Evolutionary conservation across 805 yeast species (phyloP).

Genomic region (Candida manassasensis): DNA sequence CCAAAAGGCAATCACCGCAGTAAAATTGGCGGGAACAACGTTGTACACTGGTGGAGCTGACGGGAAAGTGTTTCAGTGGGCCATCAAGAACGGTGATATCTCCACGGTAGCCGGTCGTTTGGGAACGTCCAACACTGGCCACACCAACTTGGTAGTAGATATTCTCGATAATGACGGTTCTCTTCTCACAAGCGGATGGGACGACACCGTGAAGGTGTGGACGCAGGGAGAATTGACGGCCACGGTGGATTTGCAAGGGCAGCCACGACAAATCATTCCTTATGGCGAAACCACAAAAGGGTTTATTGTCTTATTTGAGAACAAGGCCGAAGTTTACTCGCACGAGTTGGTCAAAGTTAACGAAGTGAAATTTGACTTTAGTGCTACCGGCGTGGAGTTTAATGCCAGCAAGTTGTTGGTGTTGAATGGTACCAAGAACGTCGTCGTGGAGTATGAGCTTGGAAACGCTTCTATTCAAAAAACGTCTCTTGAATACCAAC

Average conservation of each 20-base stretch:
- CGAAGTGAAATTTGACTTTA: slow-evolving; percentile 17
- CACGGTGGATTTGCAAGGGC: slow-evolving; percentile 18
- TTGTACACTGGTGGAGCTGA: slow-evolving; percentile 74
- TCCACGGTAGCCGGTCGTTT: slow-evolving; percentile 30
- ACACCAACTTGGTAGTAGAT: slow-evolving; percentile 64
- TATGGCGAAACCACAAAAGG: slow-evolving; percentile 15
- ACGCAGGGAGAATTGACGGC: slow-evolving; percentile 12
- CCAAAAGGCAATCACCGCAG: slow-evolving; percentile 72
- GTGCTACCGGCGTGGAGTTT: slow-evolving; percentile 21
- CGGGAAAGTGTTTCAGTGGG: slow-evolving; percentile 69
- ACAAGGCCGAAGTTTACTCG: slow-evolving; percentile 22
- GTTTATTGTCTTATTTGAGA: slow-evolving; percentile 26
- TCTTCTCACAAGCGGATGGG: slow-evolving; percentile 76
- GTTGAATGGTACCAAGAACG: slow-evolving; percentile 26
- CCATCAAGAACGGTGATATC: slow-evolving; percentile 14
- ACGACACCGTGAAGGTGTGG: slow-evolving; percentile 59
- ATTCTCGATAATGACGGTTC: slow-evolving; percentile 25
- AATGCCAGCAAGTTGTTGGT: slow-evolving; percentile 17
- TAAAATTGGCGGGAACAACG: slow-evolving; percentile 21
- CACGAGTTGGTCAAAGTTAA: slow-evolving; percentile 10
- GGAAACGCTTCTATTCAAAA: slow-evolving; percentile 19
- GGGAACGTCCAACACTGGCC: slow-evolving; percentile 36
- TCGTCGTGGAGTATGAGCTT: slow-evolving; percentile 24
- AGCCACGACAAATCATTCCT: slow-evolving; percentile 34
- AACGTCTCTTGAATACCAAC: slow-evolving; percentile 47